phyloP scores from a whole-genome alignment of 805 yeast species.

The Lachancea fermentati region DNA sequence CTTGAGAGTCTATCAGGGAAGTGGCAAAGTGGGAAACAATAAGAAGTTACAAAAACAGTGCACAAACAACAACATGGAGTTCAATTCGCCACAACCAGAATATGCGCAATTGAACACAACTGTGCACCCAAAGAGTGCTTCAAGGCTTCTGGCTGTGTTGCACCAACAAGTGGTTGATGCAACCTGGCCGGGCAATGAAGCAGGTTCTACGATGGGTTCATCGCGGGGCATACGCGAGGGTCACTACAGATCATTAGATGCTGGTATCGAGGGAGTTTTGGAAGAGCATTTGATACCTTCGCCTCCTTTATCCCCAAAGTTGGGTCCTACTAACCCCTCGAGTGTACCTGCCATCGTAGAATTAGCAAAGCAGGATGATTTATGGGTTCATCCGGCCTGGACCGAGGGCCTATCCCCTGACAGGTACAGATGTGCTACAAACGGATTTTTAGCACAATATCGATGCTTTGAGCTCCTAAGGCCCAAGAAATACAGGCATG shows the following conservation, averaged over 20 bases:
- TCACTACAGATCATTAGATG: neutral
- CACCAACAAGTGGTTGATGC: slow-evolving; percentile 15
- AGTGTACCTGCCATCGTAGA: neutral
- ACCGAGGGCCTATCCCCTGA: slow-evolving; percentile 13
- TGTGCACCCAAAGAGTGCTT: slow-evolving; percentile 15
- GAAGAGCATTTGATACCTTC: slow-evolving; percentile 29
- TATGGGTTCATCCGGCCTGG: slow-evolving; percentile 21
- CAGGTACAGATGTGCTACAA: slow-evolving; percentile 14
- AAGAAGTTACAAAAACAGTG: neutral
- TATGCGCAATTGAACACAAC: slow-evolving; percentile 25
- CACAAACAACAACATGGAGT: slow-evolving; percentile 18
- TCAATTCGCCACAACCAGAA: slow-evolving; percentile 32
- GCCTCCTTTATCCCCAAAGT: slow-evolving; percentile 31
- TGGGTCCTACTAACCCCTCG: slow-evolving; percentile 1
- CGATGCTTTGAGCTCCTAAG: slow-evolving; percentile 13
- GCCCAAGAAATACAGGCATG: slow-evolving; percentile 6
- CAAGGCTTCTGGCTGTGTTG: slow-evolving; percentile 12
- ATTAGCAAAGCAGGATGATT: slow-evolving; percentile 4
- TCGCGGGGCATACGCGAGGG: neutral
- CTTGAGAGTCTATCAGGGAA: neutral
- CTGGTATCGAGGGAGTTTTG: slow-evolving; percentile 14
- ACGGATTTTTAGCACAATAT: slow-evolving; percentile 23
- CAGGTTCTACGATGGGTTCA: slow-evolving; percentile 5
- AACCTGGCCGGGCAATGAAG: slow-evolving; percentile 1
- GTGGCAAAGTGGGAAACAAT: neutral